These are phyloP conservation scores for Nymphaea thermarum DNA, from an alignment of 164 flowering plant genomes.

Conservation along the genomic window DNA sequence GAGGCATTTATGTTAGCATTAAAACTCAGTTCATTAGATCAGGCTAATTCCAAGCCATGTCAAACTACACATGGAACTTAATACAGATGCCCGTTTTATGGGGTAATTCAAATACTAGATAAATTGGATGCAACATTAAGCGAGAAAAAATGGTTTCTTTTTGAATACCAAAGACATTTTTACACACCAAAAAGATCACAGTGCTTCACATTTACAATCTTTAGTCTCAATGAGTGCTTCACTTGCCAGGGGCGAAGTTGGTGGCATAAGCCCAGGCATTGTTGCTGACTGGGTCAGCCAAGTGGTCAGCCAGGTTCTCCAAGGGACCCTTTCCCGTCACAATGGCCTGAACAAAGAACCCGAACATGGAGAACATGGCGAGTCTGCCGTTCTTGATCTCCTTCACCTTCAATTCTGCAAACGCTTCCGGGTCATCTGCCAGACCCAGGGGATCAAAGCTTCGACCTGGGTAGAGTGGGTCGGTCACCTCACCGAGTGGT, in stretches of 20 bases:
- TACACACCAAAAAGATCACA: too few species aligned
- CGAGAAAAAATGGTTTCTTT: too few species aligned
- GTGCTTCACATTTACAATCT: too few species aligned
- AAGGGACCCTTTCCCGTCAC: constrained; percentile 36
- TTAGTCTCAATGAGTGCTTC: neutral
- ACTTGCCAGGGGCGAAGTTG: constrained; percentile 16
- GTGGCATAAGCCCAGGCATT: constrained; percentile 34
- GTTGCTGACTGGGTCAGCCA: constrained; percentile 35
- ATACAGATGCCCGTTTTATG: too few species aligned
- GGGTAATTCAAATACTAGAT: too few species aligned
- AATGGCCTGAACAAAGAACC: constrained; percentile 33
- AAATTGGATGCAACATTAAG: too few species aligned
- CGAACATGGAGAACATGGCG: constrained; percentile 36
- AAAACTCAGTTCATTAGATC: too few species aligned
- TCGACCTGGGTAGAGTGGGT: constrained; percentile 30
- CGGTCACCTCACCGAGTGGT: constrained; percentile 25
- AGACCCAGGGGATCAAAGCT: constrained; percentile 30
- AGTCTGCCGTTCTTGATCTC: constrained; percentile 30
- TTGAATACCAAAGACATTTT: too few species aligned
- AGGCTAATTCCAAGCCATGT: too few species aligned
- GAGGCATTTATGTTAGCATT: too few species aligned
- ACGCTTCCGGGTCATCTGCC: constrained; percentile 30
- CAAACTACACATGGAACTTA: too few species aligned
- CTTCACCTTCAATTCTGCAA: constrained; percentile 20
- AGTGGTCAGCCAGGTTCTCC: constrained; percentile 37